Conservation (phyloP, 371 early-diverging fungal genomes). For the Chytridium lagenaria region DNA sequence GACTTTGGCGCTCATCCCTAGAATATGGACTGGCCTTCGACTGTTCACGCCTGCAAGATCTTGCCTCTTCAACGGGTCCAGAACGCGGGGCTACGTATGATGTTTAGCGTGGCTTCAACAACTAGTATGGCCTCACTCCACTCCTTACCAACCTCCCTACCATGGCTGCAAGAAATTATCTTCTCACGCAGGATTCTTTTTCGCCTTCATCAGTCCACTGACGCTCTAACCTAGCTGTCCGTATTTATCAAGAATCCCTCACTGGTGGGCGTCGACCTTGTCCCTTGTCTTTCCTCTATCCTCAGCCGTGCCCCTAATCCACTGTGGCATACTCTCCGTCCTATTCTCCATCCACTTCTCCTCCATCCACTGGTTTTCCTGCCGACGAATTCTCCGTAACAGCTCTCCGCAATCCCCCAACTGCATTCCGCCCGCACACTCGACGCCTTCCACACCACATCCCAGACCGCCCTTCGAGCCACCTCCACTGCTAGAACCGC, state of each 20-base stretch:
- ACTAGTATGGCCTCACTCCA: conserved; percentile 18
- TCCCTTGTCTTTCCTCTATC: neutral
- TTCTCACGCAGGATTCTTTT: conserved; percentile 16
- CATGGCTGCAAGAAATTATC: neutral
- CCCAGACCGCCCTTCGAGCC: no score
- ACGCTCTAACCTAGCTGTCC: conserved; percentile 15
- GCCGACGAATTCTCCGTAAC: no score
- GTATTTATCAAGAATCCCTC: conserved; percentile 10
- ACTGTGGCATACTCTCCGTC: no score
- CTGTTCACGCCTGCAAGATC: neutral
- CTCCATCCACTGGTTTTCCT: no score
- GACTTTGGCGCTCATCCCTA: conserved; percentile 14
- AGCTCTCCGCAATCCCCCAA: neutral
- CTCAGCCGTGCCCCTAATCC: neutral
- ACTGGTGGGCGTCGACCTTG: neutral
- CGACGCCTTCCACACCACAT: no score
- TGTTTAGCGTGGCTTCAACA: neutral
- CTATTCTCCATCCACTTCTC: no score
- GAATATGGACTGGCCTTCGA: conserved; percentile 26
- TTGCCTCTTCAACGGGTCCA: neutral
- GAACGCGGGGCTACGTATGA: neutral
- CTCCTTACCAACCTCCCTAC: conserved; percentile 1
- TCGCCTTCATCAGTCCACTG: conserved; percentile 16
- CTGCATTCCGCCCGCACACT: no score
- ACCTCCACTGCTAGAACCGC: no score